Evolutionary conservation across 2,329 filamentous ascomycete species (phyloP).

Genomic region (Penicillium rolfsii): DNA sequence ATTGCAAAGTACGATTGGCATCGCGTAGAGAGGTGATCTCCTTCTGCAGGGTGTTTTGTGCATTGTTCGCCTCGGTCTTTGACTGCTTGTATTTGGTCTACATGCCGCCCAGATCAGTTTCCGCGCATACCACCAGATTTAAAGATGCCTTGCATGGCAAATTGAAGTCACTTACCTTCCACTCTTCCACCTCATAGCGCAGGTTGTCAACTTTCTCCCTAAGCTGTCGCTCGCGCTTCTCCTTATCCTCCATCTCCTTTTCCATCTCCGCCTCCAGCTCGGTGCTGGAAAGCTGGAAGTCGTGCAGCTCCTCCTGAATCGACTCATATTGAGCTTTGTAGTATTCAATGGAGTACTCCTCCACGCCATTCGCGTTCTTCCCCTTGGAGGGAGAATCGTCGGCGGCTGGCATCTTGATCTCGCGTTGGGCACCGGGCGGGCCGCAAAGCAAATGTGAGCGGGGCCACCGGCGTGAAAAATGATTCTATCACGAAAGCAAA

Average conservation of each 20-base stretch:
- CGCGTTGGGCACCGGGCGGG: conserved; percentile 29
- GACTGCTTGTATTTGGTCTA: conserved; percentile 96
- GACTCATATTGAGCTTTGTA: conserved; percentile 97
- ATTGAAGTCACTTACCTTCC: conserved; percentile 71
- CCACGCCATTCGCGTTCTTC: conserved; percentile 43
- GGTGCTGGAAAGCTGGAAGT: conserved; percentile 91
- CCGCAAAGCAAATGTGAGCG: conserved; percentile 20
- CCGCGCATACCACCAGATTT: not conserved
- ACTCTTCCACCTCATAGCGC: conserved; percentile 91
- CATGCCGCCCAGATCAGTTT: conserved; percentile 15
- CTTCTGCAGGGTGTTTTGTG: conserved; percentile 86
- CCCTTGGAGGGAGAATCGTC: conserved; percentile 45
- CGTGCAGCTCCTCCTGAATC: conserved; percentile 84
- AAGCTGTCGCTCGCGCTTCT: conserved; percentile 84
- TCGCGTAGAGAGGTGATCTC: conserved; percentile 93
- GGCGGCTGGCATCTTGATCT: conserved; percentile 42
- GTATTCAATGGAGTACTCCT: conserved; percentile 80
- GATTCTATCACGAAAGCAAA: not conserved
- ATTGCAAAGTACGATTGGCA: conserved; percentile 75
- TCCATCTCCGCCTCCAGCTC: conserved; percentile 94
- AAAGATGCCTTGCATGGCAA: not conserved
- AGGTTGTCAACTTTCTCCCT: conserved; percentile 85
- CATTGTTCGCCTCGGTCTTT: conserved; percentile 81
- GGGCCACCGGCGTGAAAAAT: conserved; percentile 9
- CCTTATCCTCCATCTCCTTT: conserved; percentile 91